Percentiles rank a stretch among this genome's conserved stretches.
Evolutionary conservation across 768 basidiomycete genomes (phyloP).

Genomic region (Lactarius akahatsu): DNA sequence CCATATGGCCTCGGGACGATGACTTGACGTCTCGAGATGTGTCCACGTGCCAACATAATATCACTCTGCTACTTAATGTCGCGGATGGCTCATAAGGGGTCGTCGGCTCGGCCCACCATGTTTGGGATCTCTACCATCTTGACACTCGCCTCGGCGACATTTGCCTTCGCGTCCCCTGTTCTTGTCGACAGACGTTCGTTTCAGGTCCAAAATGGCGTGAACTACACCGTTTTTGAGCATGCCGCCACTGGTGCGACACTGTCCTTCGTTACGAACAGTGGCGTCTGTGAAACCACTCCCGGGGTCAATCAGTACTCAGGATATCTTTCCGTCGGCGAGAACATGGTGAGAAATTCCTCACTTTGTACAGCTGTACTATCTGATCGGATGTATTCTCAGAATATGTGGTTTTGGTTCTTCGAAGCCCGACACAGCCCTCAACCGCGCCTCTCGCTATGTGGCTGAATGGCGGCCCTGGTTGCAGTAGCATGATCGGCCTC

Average conservation of each 20-base stretch:
- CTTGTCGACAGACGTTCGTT: constrained; percentile 7
- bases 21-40: background rate
- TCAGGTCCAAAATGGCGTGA: background rate
- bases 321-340: background rate
- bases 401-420: constrained; percentile 17
- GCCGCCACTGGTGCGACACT: background rate
- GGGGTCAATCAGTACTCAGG: constrained; percentile 5
- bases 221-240: constrained; percentile 8
- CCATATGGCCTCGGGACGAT: background rate
- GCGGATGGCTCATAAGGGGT: background rate
- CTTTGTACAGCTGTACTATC: background rate
- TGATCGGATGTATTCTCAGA: background rate
- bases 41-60: background rate
- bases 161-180: background rate
- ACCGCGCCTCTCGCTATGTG: constrained; percentile 8
- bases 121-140: background rate
- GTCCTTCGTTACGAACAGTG: background rate
- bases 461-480: constrained; percentile 7
- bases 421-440: background rate
- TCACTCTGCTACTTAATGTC: constrained; percentile 1
- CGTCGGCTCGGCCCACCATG: background rate
- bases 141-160: background rate
- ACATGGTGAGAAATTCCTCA: background rate
- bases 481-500: constrained; percentile 3
- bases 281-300: background rate